Conservation (phyloP, 2,329 filamentous ascomycete species). For the Xylariaceae sp. region DNA sequence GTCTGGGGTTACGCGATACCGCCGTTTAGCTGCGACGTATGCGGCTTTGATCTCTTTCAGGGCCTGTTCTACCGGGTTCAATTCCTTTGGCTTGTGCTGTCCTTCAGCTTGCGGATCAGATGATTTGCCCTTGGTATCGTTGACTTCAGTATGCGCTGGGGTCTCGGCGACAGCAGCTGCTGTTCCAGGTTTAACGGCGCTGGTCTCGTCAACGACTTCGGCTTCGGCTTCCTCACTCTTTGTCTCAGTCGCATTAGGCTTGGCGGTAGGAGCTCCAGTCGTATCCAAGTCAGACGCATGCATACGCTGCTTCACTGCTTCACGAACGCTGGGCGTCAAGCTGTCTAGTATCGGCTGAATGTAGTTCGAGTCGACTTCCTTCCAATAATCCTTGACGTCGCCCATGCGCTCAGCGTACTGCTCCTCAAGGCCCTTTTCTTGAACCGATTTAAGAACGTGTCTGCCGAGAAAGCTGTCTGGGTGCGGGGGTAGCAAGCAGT, state of each 20-base stretch:
- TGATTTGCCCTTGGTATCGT: conserved; percentile 17
- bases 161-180: conserved; percentile 14
- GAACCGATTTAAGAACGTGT: conserved; percentile 71
- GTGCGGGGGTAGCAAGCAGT: conserved; percentile 88
- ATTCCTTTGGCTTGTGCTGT: conserved; percentile 34
- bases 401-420: conserved; percentile 63
- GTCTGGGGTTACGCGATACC: conserved; percentile 69
- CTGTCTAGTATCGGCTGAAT: conserved; percentile 64
- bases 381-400: conserved; percentile 79
- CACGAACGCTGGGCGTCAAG: conserved; percentile 58
- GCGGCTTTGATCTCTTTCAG: conserved; percentile 72
- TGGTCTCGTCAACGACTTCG: conserved; percentile 1
- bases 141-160: conserved; percentile 25
- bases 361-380: conserved; percentile 70
- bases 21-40: conserved; percentile 75
- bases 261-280: conserved; percentile 12
- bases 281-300: conserved; percentile 35
- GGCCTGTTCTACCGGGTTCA: conserved; percentile 55
- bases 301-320: conserved; percentile 57
- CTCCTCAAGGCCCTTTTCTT: conserved; percentile 66
- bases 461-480: conserved; percentile 79
- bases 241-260: conserved; percentile 7
- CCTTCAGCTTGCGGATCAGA: conserved; percentile 10
- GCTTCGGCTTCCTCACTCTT: conserved; percentile 8
- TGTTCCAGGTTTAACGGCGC: conserved; percentile 10